A percentile compares a stretch with the other conserved stretches of the same genome.
phyloP scores from a whole-genome alignment of 2,329 filamentous ascomycete genomes.

The Scleromitrula shiraiana region DNA sequence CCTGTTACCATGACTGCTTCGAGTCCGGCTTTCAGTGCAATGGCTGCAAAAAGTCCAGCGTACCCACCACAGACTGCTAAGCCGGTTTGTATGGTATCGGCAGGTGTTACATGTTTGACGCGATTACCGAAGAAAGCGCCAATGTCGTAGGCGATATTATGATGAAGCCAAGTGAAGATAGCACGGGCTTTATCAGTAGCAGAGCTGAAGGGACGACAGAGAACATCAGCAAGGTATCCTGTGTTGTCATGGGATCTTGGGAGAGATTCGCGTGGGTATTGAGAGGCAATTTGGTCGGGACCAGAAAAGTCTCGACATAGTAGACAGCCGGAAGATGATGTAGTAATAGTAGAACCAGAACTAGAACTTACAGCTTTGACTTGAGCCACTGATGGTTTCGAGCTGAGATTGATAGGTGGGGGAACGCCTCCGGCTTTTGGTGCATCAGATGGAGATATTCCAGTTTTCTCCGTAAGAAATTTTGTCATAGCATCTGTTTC shows the following conservation, averaged over 20 bases:
- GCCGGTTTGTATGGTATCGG: conserved; percentile 66
- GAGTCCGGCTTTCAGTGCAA: conserved; percentile 73
- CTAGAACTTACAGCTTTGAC: conserved; percentile 36
- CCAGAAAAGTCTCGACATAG: conserved; percentile 81
- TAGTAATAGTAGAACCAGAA: conserved; percentile 16
- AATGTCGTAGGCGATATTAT: conserved; percentile 84
- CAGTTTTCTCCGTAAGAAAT: conserved; percentile 23
- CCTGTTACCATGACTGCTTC: conserved; percentile 68
- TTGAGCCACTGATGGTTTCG: conserved; percentile 34
- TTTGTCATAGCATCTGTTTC: conserved; percentile 17
- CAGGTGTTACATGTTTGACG: conserved; percentile 59
- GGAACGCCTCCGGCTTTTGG: conserved; percentile 17
- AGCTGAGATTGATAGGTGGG: conserved; percentile 25
- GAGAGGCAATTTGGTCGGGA: conserved; percentile 69
- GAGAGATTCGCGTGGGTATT: conserved; percentile 64
- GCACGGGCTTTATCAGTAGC: conserved; percentile 84
- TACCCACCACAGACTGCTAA: conserved; percentile 90
- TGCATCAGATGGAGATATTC: conserved; percentile 18
- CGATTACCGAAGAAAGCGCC: conserved; percentile 68
- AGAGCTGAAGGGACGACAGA: conserved; percentile 74
- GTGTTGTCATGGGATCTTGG: conserved; percentile 54
- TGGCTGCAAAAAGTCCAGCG: conserved; percentile 68
- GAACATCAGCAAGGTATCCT: conserved; percentile 65
- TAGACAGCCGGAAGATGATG: conserved; percentile 50
- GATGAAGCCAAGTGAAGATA: conserved; percentile 92